Percentiles rank a stretch among this genome's conserved stretches.
These are phyloP conservation scores for Trichoderma afroharzianum DNA, from an alignment of 2,329 filamentous ascomycete genomes.

Conservation along the genomic window DNA sequence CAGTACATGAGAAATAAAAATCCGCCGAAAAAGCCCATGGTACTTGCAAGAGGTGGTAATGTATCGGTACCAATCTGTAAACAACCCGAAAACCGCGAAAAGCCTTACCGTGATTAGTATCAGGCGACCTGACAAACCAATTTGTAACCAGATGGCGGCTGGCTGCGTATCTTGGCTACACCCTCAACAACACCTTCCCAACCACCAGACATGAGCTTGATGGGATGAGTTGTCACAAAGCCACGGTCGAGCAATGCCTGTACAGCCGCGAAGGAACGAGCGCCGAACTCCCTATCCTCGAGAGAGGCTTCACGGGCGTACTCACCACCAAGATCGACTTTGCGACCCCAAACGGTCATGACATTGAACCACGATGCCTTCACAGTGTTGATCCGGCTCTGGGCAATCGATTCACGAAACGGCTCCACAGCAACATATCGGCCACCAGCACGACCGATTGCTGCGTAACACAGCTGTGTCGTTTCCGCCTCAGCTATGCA, in stretches of 20 bases:
- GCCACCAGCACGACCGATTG: constrained; percentile 37
- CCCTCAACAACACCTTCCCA: constrained; percentile 13
- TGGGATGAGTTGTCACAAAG: too few relatives aligned
- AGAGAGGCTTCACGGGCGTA: constrained; percentile 1
- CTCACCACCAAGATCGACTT: background rate
- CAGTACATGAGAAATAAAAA: too few relatives aligned
- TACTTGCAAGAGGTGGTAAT: too few relatives aligned
- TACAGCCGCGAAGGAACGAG: too few relatives aligned
- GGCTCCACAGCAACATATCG: constrained; percentile 33
- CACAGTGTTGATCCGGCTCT: background rate
- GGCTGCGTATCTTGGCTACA: background rate
- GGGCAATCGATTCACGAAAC: background rate
- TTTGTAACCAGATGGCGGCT: background rate
- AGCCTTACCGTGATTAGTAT: too few relatives aligned
- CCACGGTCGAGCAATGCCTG: too few relatives aligned
- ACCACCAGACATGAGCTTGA: background rate
- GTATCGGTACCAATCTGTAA: too few relatives aligned
- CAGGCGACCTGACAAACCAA: background rate
- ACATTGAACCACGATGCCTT: background rate
- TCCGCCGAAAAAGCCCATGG: too few relatives aligned
- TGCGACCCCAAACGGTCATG: background rate
- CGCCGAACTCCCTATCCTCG: too few relatives aligned
- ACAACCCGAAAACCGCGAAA: too few relatives aligned
- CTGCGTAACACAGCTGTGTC: constrained; percentile 4
- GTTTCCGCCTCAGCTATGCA: too few relatives aligned